A percentile compares a stretch with the other conserved stretches of the same genome.
These are phyloP conservation scores for Mycosarcoma mackinlayi DNA, from an alignment of 1,284 basidiomycete species.

Conservation along the genomic window DNA sequence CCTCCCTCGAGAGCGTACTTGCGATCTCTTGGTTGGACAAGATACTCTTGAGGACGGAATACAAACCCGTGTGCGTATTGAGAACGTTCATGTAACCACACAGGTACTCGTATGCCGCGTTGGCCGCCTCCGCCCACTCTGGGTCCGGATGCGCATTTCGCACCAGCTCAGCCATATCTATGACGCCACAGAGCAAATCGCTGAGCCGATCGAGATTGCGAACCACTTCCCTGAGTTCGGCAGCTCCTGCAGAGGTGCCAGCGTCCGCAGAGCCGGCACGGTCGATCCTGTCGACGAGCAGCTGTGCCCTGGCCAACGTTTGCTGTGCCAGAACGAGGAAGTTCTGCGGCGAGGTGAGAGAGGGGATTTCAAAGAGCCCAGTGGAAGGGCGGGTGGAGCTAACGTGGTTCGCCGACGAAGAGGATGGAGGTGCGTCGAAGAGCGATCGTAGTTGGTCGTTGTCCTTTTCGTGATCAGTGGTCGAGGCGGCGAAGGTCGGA, in stretches of 20 bases:
- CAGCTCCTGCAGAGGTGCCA: constrained; percentile 16
- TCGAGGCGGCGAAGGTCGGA: background rate
- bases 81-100: constrained; percentile 98
- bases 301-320: constrained; percentile 62
- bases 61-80: constrained; percentile 93
- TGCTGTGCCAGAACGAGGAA: constrained; percentile 59
- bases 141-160: constrained; percentile 90
- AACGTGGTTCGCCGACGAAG: constrained; percentile 28
- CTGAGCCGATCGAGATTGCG: constrained; percentile 83
- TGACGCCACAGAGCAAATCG: constrained; percentile 93
- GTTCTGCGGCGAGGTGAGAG: constrained; percentile 51
- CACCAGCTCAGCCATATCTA: constrained; percentile 93
- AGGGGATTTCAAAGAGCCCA: constrained; percentile 59
- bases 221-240: constrained; percentile 59
- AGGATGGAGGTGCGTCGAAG: constrained; percentile 52
- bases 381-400: constrained; percentile 29
- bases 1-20: constrained; percentile 65
- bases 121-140: constrained; percentile 83
- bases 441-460: constrained; percentile 43
- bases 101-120: constrained; percentile 87
- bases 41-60: constrained; percentile 70
- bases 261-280: constrained; percentile 37
- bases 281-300: constrained; percentile 63
- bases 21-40: constrained; percentile 64
- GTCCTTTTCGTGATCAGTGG: constrained; percentile 47